Base-by-base conservation (phyloP, 495 filamentous ascomycete genomes). In the Penicillium soppii region DNA sequence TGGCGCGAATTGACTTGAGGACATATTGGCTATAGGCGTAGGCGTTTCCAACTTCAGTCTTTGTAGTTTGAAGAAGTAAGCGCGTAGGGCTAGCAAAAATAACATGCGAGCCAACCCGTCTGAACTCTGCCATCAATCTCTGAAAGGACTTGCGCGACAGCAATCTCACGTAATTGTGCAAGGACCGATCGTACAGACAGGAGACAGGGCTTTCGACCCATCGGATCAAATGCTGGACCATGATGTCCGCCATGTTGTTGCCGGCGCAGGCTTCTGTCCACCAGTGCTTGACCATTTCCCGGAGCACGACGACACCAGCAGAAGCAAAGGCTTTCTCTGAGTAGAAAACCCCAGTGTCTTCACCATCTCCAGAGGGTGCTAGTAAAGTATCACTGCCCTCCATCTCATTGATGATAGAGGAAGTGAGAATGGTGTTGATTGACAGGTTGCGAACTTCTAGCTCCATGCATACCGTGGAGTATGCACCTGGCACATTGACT, bases 221-320 rank as follows among this genome's bases (percentile, higher is more conserved):
- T 58, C 95, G 88, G 19, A 99, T 90, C 22, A 99, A 79, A 68
- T 97, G 92, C 65, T 96, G 90, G 13, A 99, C 95, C 82, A 99
- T 95, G 53, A 97, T 85, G 66, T 99, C 94, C 7, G 94, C 94
- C 90, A 97, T 96, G 21, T 78, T 85, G 52, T 88, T 90, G 4
- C 91, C 92, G 47, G 83, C 86, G 69, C 91, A 96, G 9, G 94
- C 94, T 72, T 97, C 91, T 0, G 84, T 82, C 91, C 92, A 97
- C 95, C 95, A 99, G 2, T 89, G 83, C 65, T 96, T 97, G 53
- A 99, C 94, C 94, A 99, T 97, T 66, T 97, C 94, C 5, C 94
- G 85, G 3, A 99, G 75, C 12, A 97, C 94, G 17, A 83, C 78
- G 5, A 96, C 85, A 29, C 92, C 90, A 8, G 92, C 91, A 46